A percentile compares a stretch with the other conserved stretches of the same genome.
These are phyloP conservation scores for Cordyceps tenuipes DNA, from an alignment of 2,329 filamentous ascomycete species.

Conservation along the genomic window DNA sequence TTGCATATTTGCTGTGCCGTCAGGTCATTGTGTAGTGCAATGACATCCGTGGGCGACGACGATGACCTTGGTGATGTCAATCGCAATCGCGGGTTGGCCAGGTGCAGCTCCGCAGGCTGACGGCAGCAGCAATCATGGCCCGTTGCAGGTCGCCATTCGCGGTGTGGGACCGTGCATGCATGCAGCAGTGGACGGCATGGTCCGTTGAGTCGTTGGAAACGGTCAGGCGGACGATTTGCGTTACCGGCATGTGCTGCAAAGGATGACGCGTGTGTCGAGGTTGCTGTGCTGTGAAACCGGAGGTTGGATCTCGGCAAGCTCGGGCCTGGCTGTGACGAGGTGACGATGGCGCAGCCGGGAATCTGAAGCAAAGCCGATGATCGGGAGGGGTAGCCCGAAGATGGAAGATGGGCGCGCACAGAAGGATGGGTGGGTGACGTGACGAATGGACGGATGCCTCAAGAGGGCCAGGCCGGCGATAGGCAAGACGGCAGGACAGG, in stretches of 20 bases:
- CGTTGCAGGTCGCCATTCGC: background rate
- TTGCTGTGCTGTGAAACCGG: background rate
- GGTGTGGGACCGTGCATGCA: constrained; percentile 1
- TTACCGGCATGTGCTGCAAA: background rate
- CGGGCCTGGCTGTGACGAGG: too few relatives aligned
- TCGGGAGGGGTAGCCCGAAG: background rate
- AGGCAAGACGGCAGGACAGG: too few relatives aligned
- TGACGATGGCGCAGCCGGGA: too few relatives aligned
- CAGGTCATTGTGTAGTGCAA: constrained; percentile 6
- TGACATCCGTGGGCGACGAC: background rate
- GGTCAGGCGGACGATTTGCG: background rate
- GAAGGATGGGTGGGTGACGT: too few relatives aligned
- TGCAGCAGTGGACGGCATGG: background rate
- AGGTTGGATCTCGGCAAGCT: background rate
- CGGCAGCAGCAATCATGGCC: background rate
- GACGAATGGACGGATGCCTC: too few relatives aligned
- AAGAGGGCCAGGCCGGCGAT: too few relatives aligned
- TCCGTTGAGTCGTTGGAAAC: background rate
- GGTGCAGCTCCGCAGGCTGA: background rate
- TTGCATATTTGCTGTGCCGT: background rate
- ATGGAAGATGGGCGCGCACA: background rate
- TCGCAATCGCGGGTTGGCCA: background rate
- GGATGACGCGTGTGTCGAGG: background rate
- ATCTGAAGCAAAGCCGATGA: background rate
- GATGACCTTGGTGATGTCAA: background rate